Conservation (phyloP, 2,329 filamentous ascomycete species). For the Aspergillus costaricaensis region DNA sequence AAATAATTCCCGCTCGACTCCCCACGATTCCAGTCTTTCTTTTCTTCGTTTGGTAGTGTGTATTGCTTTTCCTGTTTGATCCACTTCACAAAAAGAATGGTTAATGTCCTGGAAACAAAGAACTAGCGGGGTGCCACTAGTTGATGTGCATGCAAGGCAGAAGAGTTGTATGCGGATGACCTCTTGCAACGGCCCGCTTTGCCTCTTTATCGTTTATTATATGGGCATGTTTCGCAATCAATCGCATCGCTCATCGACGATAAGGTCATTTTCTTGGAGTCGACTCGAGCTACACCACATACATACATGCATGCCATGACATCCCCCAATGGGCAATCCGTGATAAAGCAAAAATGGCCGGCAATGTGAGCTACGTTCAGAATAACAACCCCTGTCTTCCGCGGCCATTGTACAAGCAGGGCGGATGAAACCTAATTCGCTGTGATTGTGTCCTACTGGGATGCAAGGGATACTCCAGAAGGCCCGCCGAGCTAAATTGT, state of each 20-base stretch:
- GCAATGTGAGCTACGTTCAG: background rate
- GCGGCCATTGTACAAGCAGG: conserved; percentile 6
- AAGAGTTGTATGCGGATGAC: background rate
- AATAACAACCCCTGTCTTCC: conserved; percentile 4
- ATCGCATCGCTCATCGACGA: background rate
- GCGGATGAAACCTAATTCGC: conserved; percentile 20
- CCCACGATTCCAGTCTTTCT: background rate
- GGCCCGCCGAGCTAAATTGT: background rate
- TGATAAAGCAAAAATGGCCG: background rate
- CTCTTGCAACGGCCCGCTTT: background rate
- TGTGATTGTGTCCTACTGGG: conserved; percentile 8
- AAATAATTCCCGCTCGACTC: background rate
- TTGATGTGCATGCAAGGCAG: background rate
- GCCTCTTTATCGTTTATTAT: background rate
- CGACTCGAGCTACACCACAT: background rate
- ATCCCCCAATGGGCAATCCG: background rate
- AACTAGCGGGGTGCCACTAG: background rate
- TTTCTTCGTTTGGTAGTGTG: background rate
- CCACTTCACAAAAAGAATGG: background rate
- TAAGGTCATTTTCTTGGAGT: background rate
- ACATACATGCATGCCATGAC: background rate
- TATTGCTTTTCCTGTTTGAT: background rate
- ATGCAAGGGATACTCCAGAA: conserved; percentile 16
- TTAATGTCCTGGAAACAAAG: background rate
- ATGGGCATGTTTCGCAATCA: background rate